Evolutionary conservation across 2,329 filamentous ascomycete genomes (phyloP).

Genomic region (Ploettnerulaceae sp.): DNA sequence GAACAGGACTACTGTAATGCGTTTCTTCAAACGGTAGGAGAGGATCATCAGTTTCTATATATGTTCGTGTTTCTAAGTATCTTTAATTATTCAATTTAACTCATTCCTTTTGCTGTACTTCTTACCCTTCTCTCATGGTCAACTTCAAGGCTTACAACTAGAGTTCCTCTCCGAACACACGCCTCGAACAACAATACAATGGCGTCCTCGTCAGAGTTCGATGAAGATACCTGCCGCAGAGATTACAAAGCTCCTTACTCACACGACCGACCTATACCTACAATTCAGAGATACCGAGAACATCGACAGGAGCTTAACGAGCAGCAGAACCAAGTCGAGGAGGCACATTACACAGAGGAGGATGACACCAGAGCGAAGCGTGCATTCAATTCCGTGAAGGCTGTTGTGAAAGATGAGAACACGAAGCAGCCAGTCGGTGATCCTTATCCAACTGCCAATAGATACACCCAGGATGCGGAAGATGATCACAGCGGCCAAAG

Average conservation of each 20-base stretch:
- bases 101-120: too few species aligned
- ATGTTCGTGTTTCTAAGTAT: too few species aligned
- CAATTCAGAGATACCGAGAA: conserved; percentile 26
- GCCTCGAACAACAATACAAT: not conserved
- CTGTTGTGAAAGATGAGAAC: conserved; percentile 26
- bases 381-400: conserved; percentile 22
- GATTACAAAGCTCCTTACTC: conserved; percentile 27
- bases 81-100: too few species aligned
- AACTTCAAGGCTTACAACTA: not conserved
- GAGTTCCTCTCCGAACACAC: not conserved
- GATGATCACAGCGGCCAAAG: not conserved
- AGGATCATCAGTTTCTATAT: too few species aligned
- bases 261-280: conserved; percentile 26
- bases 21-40: too few species aligned
- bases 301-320: conserved; percentile 23
- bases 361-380: conserved; percentile 25
- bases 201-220: conserved; percentile 18
- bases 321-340: conserved; percentile 19
- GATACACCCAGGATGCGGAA: conserved; percentile 16
- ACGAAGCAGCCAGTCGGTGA: conserved; percentile 19
- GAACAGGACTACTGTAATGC: too few species aligned
- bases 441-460: conserved; percentile 26
- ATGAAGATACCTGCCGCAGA: conserved; percentile 24
- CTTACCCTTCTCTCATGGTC: too few species aligned
- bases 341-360: conserved; percentile 25